Evolutionary conservation across 768 basidiomycete genomes (phyloP).

Genomic region (Neoboletus magnificus): DNA sequence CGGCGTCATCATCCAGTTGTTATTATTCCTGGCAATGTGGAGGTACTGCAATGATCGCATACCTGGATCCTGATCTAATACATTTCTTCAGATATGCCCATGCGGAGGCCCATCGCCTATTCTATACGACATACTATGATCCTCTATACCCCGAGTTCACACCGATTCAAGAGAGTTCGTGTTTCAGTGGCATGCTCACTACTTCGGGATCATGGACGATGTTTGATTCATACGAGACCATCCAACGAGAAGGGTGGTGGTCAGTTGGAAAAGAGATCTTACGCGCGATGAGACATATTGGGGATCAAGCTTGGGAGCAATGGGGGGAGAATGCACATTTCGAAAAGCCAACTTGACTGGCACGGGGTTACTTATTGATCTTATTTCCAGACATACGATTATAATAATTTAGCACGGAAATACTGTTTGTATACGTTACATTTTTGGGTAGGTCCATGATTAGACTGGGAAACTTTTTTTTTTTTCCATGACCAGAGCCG

Average conservation of each 20-base stretch:
- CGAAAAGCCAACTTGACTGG: conserved; percentile 30
- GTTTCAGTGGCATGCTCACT: conserved; percentile 31
- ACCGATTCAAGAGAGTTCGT: conserved; percentile 37
- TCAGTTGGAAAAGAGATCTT: conserved; percentile 37
- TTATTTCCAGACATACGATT: conserved; percentile 12
- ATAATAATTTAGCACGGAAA: conserved; percentile 5
- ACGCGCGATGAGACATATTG: conserved; percentile 38
- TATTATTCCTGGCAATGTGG: conserved; percentile 52
- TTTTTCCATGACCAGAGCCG: background rate
- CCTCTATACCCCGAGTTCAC: conserved; percentile 74
- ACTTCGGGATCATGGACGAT: conserved; percentile 38
- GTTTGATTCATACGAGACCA: conserved; percentile 35
- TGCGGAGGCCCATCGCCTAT: conserved; percentile 51
- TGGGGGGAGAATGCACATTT: conserved; percentile 35
- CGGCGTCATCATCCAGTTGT: conserved; percentile 41
- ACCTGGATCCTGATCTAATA: conserved; percentile 3
- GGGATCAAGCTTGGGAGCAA: conserved; percentile 42
- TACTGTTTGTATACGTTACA: conserved; percentile 17
- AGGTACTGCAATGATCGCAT: conserved; percentile 40
- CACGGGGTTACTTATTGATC: conserved; percentile 17
- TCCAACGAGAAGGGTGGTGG: conserved; percentile 41
- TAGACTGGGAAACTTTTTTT: background rate
- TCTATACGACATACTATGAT: conserved; percentile 75
- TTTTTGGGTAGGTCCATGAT: background rate
- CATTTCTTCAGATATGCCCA: conserved; percentile 39